Conservation (phyloP, 2,329 filamentous ascomycete genomes). For the Ceratocystis papillata region DNA sequence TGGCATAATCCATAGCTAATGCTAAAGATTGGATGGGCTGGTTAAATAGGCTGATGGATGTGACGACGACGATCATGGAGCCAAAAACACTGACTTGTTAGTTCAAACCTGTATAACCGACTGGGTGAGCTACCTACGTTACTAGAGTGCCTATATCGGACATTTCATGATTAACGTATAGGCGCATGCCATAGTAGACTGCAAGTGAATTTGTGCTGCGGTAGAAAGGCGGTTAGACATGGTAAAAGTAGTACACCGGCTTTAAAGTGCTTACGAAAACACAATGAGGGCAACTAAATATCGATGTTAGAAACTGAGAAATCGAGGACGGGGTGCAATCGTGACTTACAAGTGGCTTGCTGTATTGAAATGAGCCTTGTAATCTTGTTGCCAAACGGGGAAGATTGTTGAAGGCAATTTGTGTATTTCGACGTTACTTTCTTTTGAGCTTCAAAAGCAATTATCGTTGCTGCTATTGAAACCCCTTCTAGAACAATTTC, state of each 20-base stretch:
- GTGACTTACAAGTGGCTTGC: conserved; percentile 25
- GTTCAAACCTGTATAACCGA: neutral
- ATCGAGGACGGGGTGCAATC: neutral
- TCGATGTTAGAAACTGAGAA: neutral
- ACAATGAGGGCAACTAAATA: conserved; percentile 17
- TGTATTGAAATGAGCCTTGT: conserved; percentile 28
- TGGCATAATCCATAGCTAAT: conserved; percentile 32
- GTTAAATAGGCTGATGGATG: conserved; percentile 30
- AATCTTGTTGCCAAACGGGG: conserved; percentile 29
- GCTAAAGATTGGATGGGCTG: conserved; percentile 32
- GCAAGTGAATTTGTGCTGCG: conserved; percentile 26
- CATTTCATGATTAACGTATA: conserved; percentile 26
- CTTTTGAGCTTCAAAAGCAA: conserved; percentile 35
- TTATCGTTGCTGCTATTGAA: conserved; percentile 35
- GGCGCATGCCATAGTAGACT: conserved; percentile 26
- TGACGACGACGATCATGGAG: conserved; percentile 29
- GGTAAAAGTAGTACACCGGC: neutral
- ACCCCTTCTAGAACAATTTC: conserved; percentile 36
- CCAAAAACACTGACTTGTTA: conserved; percentile 26
- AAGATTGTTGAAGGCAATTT: conserved; percentile 32
- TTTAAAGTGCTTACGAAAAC: conserved; percentile 15
- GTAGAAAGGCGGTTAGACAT: neutral
- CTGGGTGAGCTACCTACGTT: conserved; percentile 24
- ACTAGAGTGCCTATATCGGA: conserved; percentile 26
- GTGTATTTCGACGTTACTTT: conserved; percentile 32